Percentiles rank a stretch among this genome's conserved stretches.
phyloP scores from a whole-genome alignment of 441 rosid genomes.

The Mallotus japonicus region DNA sequence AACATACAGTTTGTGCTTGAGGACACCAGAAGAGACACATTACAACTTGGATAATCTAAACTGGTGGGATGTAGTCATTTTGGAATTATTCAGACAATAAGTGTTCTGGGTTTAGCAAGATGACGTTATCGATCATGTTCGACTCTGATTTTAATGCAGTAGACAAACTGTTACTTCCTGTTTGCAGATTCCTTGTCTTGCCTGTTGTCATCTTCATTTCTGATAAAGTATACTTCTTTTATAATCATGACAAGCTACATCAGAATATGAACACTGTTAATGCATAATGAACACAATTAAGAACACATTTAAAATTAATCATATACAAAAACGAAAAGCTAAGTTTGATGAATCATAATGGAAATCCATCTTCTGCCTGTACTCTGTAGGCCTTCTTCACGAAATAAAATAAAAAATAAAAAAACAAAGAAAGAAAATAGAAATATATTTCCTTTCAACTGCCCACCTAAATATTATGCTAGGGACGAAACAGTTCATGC shows the following conservation, averaged over 20 bases:
- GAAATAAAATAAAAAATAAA: too few relatives aligned
- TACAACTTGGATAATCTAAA: not conserved
- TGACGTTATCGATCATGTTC: not conserved
- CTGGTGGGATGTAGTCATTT: not conserved
- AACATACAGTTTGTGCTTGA: not conserved
- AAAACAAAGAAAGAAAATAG: too few relatives aligned
- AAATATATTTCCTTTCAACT: not conserved
- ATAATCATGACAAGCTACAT: not conserved
- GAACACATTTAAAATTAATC: not conserved
- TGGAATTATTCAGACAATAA: not conserved
- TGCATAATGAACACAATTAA: not conserved
- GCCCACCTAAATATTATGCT: not conserved
- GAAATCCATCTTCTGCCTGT: not conserved
- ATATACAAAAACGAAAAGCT: not conserved
- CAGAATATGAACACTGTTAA: not conserved
- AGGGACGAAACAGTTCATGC: not conserved
- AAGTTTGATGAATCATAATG: too few relatives aligned
- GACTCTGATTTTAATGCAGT: not conserved
- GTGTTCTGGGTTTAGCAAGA: not conserved
- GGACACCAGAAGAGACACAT: not conserved
- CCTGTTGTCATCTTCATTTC: not conserved
- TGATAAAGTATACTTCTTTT: not conserved
- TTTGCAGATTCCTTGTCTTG: conserved; percentile 6
- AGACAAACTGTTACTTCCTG: not conserved
- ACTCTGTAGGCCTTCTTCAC: not conserved